Evolutionary conservation across 768 basidiomycete species (phyloP).

Genomic region (Pholiota conissans): DNA sequence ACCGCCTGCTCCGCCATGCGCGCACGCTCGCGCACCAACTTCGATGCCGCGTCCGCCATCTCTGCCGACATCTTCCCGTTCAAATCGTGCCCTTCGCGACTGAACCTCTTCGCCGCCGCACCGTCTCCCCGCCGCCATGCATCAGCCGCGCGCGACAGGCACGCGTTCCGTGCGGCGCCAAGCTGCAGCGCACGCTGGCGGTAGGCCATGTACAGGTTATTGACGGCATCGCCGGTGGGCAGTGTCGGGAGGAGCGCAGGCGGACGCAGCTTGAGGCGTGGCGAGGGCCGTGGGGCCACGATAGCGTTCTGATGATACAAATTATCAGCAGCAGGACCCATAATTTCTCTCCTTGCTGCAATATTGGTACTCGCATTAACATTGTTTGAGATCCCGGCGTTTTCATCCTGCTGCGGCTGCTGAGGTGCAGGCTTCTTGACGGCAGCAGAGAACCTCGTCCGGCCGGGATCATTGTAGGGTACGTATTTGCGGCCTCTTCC

Average conservation of each 20-base stretch:
- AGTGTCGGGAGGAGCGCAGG: conserved; percentile 87
- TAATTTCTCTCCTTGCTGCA: conserved; percentile 53
- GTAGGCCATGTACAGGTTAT: conserved; percentile 84
- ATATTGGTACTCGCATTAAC: conserved; percentile 34
- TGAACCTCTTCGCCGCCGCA: conserved; percentile 92
- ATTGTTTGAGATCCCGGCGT: conserved; percentile 8
- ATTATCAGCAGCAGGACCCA: conserved; percentile 61
- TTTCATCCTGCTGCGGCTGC: conserved; percentile 15
- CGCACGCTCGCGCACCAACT: conserved; percentile 82
- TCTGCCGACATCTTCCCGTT: conserved; percentile 90
- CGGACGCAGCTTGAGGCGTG: conserved; percentile 80
- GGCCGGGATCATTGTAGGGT: conserved; percentile 71
- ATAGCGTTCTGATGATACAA: conserved; percentile 67
- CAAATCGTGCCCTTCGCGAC: conserved; percentile 89
- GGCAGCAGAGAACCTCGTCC: conserved; percentile 88
- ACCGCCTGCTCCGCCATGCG: conserved; percentile 77
- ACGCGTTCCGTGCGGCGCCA: conserved; percentile 92
- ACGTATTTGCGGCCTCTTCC: conserved; percentile 44
- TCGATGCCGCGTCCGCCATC: conserved; percentile 82
- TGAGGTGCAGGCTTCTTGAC: conserved; percentile 68
- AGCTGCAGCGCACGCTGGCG: conserved; percentile 87
- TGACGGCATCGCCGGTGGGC: conserved; percentile 80
- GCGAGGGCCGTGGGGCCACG: conserved; percentile 79
- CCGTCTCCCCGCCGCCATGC: conserved; percentile 96
- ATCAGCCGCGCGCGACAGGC: conserved; percentile 91